Evolutionary conservation across 164 flowering plant species (phyloP), one percentile per base, ranked within the genome.

Genomic region (Malania oleifera): DNA sequence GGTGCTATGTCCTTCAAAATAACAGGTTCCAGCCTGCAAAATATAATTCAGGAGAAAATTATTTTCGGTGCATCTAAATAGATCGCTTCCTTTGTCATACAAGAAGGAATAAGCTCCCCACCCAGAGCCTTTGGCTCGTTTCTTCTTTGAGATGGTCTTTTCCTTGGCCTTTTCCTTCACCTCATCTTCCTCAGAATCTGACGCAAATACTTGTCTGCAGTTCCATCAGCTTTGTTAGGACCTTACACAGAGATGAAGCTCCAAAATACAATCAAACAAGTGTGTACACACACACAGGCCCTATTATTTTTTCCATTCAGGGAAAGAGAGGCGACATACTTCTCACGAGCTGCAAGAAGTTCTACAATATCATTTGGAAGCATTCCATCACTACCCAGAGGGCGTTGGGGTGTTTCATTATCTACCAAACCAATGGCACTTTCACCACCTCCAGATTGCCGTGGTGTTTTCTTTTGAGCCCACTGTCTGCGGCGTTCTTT

Each of bases 151-250:
- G 11, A 44, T 61, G 9, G 57, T 66, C 68, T 75, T 80, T 45
- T 66, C 67, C 60, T 73, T 70, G 7, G 43, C 45, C 31, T 73
- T 61, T 46, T 66, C 67, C 60, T 73, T 70, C 5, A 46, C 45
- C 31, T 73, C 59, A 46, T 82, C 90, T 50, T 81, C 96, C 67
- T 86, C 96, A 3, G 91, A 79, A 61, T 88, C 95, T 12, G 89
- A 86, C 7, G 60, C 63, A 69, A 85, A 80, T 41, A 76, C 86
- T 80, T 81, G 78, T 57, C 96, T 86, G 82, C 73, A 74, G 14
- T 67, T 8, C 19, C 13, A 58, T 26, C 17, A 5, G 11, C 20
- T 17, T 14, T 14, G 37, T 43, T 26, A 67, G 25, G 14, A 55
- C 22, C 25, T 10, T 43, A 26, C 4, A 52, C 2, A 27, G n/a